Base-by-base conservation (phyloP, 2,329 filamentous ascomycete genomes). In the Fusarium scirpi region DNA sequence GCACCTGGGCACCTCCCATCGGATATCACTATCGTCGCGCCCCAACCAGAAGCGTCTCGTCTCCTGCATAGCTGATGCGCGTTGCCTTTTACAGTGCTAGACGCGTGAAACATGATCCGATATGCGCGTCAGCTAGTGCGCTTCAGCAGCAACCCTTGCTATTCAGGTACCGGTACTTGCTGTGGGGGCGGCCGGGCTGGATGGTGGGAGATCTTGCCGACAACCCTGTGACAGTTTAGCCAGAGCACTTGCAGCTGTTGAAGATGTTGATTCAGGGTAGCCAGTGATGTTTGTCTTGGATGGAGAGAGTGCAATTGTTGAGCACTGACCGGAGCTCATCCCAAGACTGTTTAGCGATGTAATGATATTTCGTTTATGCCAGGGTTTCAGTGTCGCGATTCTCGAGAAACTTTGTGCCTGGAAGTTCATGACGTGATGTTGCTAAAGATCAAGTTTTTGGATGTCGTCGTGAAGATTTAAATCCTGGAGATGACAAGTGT, bases 101-200 rank as follows among this genome's bases (percentile, higher is more conserved):
- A 76, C 69, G 72, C 72, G 74, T 67, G 68, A 76, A 63, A 76
- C 69, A 76, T 76, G 72, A 71, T 76, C 74, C 74, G 74, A 76
- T 76, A 76, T 76, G 74, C 74, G 74, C 74, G 74, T 76, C 74
- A 76, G 67, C 72, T 75, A 75, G 74, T 68, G 74, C 73, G 66
- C 72, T 75, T 75, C 72, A 73, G 67, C 47, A 65, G 20, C 24
- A 43, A 72, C 67, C 74, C 72, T 71, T 70, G 70, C 62, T 55
- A 18, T 58, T 62, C 73, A 74, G 70, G 74, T 76, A 76, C 73
- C 68, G 66, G 72, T 76, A 76, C 73, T 63, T 65, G 47, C 45
- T 74, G 72, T 65, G 74, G 73, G 53, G 69, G 54, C 54, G 34
- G 34, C 34, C 16, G 16, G 38, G 20, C 16, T 27, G 46, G 40